A percentile compares a stretch with the other conserved stretches of the same genome.
Evolutionary conservation across 768 basidiomycete genomes (phyloP).

Genomic region (Crassisporium funariophilum): DNA sequence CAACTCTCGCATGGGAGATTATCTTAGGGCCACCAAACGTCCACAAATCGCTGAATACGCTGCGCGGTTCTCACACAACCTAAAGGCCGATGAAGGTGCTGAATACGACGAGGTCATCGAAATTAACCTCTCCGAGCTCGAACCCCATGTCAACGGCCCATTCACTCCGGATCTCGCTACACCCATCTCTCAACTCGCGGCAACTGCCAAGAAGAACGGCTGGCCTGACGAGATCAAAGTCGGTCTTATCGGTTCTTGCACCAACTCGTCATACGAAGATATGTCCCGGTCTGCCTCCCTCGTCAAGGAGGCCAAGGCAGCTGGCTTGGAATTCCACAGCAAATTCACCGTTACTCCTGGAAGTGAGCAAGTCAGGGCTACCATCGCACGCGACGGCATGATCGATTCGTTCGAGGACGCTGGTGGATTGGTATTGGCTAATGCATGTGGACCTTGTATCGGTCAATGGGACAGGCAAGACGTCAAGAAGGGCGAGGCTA

Average conservation of each 20-base stretch:
- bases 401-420: conserved; percentile 84
- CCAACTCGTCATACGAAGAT: conserved; percentile 99
- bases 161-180: conserved; percentile 99
- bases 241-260: conserved; percentile 98
- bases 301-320: conserved; percentile 82
- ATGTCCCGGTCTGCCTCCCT: conserved; percentile 98
- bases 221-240: conserved; percentile 99
- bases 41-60: conserved; percentile 87
- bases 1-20: conserved; percentile 92
- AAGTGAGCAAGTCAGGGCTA: conserved; percentile 97
- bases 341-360: conserved; percentile 98
- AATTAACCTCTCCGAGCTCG: conserved; percentile 95
- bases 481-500: conserved; percentile 93
- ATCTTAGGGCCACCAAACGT: conserved; percentile 95
- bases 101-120: conserved; percentile 96
- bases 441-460: conserved; percentile 99
- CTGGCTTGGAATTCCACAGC: conserved; percentile 88
- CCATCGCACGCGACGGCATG: conserved; percentile 94
- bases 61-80: conserved; percentile 85
- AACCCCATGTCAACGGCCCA: conserved; percentile 99
- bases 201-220: conserved; percentile 88
- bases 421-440: conserved; percentile 94
- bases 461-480: conserved; percentile 99
- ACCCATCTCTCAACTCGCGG: conserved; percentile 93
- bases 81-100: conserved; percentile 81